A percentile compares a stretch with the other conserved stretches of the same genome.
Conservation (phyloP, 1,284 basidiomycete species). For the Moniliella sp. region DNA sequence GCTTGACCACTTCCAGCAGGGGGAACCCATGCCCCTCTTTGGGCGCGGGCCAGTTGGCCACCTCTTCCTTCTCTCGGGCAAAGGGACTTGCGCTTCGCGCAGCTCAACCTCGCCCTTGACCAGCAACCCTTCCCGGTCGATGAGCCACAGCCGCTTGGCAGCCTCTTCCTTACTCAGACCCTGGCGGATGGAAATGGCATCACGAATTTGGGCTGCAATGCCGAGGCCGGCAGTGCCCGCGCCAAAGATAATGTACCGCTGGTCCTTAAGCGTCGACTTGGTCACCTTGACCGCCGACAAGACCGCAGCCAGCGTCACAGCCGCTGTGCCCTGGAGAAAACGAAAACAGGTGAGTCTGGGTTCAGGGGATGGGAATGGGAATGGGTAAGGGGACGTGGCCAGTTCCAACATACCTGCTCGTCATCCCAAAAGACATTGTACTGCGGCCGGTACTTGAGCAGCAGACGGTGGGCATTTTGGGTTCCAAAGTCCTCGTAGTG, state of each 20-base stretch:
- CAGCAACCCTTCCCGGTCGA: neutral
- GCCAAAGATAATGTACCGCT: neutral
- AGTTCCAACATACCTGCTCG: too few relatives aligned
- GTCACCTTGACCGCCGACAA: too few relatives aligned
- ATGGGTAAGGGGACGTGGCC: too few relatives aligned
- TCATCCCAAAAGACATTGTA: too few relatives aligned
- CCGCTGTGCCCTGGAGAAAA: too few relatives aligned
- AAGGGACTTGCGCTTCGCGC: neutral
- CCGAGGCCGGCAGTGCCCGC: neutral
- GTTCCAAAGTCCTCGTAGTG: too few relatives aligned
- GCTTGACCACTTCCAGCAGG: slow-evolving; percentile 57
- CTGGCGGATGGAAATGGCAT: neutral
- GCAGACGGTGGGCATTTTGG: too few relatives aligned
- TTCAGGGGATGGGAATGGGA: too few relatives aligned
- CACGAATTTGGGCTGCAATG: neutral
- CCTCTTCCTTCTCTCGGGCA: neutral
- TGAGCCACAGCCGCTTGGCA: neutral
- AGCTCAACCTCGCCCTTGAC: neutral
- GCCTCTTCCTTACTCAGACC: neutral
- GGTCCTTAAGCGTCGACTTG: too few relatives aligned
- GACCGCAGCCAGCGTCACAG: too few relatives aligned
- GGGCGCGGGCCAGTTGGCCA: neutral
- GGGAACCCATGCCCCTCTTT: neutral
- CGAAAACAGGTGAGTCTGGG: too few relatives aligned
- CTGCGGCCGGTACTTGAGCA: too few relatives aligned